phyloP scores from a whole-genome alignment of 352 stramenopile genomes.

The Globisporangium paroecandrum region DNA sequence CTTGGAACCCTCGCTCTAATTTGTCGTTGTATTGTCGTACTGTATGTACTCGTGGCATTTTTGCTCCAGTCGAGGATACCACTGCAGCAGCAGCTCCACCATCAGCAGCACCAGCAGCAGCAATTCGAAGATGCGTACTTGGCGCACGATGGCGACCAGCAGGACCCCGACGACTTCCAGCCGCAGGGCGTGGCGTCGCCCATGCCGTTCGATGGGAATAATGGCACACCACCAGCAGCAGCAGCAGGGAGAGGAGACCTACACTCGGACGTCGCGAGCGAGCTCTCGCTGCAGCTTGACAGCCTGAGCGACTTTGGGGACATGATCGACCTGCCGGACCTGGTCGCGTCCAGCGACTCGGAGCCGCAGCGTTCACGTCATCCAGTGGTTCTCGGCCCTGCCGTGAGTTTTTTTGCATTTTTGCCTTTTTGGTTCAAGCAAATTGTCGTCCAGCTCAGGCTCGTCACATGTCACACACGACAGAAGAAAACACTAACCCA shows the following conservation, averaged over 20 bases:
- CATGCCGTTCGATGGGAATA: constrained; percentile 16
- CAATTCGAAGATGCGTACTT: constrained; percentile 7
- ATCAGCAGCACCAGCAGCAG: constrained; percentile 4
- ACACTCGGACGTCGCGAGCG: constrained; percentile 24
- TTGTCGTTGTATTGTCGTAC: constrained; percentile 4
- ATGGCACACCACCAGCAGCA: no score
- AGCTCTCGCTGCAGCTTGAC: constrained; percentile 37
- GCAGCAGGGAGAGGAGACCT: constrained; percentile 19
- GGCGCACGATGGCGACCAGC: neutral
- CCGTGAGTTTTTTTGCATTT: constrained; percentile 1
- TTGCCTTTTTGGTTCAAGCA: neutral
- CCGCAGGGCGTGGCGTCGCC: constrained; percentile 2
- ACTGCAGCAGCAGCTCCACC: neutral
- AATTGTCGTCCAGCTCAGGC: neutral
- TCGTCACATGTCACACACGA: constrained; percentile 1
- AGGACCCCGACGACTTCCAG: neutral
- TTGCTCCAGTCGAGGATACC: constrained; percentile 4
- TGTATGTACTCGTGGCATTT: neutral
- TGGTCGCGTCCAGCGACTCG: constrained; percentile 37
- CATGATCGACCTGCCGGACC: constrained; percentile 53
- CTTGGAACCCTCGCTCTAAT: neutral
- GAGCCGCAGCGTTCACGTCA: constrained; percentile 16
- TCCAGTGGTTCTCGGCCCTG: neutral
- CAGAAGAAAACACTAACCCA: neutral
- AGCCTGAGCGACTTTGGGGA: constrained; percentile 54